phyloP scores from a whole-genome alignment of 1,284 basidiomycete genomes.

The Trichosporon asahii region DNA sequence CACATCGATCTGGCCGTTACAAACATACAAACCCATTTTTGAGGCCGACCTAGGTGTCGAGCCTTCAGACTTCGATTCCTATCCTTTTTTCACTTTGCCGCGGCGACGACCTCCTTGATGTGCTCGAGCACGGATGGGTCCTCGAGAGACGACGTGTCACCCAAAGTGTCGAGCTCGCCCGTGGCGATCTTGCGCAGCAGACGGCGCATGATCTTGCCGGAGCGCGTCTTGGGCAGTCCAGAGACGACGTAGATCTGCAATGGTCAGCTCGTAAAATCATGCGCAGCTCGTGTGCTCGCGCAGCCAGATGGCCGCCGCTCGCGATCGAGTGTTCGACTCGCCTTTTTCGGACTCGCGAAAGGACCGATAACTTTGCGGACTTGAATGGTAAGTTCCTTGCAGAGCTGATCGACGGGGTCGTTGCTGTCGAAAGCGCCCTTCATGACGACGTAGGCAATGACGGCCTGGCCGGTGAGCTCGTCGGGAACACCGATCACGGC shows the following conservation, averaged over 20 bases:
- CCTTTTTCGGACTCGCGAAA: constrained; percentile 93
- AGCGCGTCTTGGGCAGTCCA: constrained; percentile 93
- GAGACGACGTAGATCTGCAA: constrained; percentile 75
- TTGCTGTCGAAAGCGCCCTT: constrained; percentile 75
- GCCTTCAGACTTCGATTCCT: too few species aligned
- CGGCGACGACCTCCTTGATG: constrained; percentile 14
- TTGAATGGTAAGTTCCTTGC: constrained; percentile 87
- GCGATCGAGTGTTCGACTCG: too few species aligned
- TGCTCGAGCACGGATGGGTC: constrained; percentile 75
- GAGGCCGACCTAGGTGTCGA: too few species aligned
- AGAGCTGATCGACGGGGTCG: constrained; percentile 64
- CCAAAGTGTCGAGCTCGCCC: constrained; percentile 87
- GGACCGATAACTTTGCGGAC: constrained; percentile 90
- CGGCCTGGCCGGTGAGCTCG: constrained; percentile 73
- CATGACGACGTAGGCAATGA: constrained; percentile 69
- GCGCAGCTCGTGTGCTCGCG: too few species aligned
- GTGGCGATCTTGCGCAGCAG: constrained; percentile 93
- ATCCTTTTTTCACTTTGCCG: too few species aligned
- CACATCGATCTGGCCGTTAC: too few species aligned
- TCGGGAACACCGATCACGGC: constrained; percentile 87
- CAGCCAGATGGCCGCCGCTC: too few species aligned
- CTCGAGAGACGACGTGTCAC: constrained; percentile 85
- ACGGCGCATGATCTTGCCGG: constrained; percentile 94
- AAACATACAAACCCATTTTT: too few species aligned
- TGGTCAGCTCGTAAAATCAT: too few species aligned